These are phyloP conservation scores for Clarireedia paspali DNA, from an alignment of 2,329 filamentous ascomycete genomes.

Conservation along the genomic window DNA sequence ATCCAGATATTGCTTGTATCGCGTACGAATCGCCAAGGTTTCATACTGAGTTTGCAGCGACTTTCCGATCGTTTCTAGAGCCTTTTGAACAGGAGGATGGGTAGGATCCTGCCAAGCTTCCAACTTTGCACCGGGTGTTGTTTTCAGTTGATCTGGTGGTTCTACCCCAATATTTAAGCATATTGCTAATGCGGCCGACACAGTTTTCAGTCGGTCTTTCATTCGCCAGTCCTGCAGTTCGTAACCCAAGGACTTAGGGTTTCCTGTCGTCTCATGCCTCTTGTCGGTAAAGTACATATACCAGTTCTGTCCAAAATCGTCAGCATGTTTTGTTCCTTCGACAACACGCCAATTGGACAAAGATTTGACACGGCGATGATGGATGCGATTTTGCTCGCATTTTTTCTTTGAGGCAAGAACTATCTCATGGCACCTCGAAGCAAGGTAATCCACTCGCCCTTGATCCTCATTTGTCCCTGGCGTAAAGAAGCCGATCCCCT, in stretches of 20 bases:
- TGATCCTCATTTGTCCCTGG: neutral
- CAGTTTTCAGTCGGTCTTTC: constrained; percentile 91
- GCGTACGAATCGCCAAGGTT: constrained; percentile 86
- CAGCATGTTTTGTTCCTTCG: constrained; percentile 10
- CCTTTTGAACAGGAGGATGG: constrained; percentile 69
- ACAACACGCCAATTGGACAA: neutral
- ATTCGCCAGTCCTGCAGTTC: constrained; percentile 92
- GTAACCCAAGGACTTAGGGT: constrained; percentile 61
- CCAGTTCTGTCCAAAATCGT: constrained; percentile 63
- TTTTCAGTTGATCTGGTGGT: constrained; percentile 93
- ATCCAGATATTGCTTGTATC: constrained; percentile 95
- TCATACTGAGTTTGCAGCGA: constrained; percentile 95
- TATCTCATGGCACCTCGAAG: neutral
- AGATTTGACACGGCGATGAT: neutral
- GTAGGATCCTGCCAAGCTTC: constrained; percentile 97
- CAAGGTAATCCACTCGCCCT: neutral
- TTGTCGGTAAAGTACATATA: constrained; percentile 99
- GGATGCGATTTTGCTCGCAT: neutral
- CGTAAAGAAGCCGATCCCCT: neutral
- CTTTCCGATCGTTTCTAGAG: constrained; percentile 91
- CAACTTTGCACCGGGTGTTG: constrained; percentile 82
- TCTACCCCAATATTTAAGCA: constrained; percentile 97
- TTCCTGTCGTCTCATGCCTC: constrained; percentile 88
- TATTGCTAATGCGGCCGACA: constrained; percentile 87
- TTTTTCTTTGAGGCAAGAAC: neutral